These are phyloP conservation scores for Porcisia deanei DNA, from an alignment of 208 protist species.

Conservation along the genomic window DNA sequence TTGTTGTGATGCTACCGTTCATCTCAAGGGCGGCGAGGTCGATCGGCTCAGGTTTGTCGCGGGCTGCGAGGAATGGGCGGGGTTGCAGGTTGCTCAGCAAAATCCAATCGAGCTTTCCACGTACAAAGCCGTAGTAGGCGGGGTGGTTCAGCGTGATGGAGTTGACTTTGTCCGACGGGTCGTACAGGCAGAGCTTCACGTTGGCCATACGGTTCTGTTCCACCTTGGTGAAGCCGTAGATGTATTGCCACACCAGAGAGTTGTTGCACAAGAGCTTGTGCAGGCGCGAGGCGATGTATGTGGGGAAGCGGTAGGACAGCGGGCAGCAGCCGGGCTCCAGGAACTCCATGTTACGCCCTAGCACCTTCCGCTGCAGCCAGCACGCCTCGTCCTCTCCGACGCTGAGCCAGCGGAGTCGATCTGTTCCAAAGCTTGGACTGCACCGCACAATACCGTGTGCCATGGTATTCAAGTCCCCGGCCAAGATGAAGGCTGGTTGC, in stretches of 20 bases:
- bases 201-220: conserved; percentile 47
- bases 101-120: conserved; percentile 80
- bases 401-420: conserved; percentile 61
- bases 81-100: conserved; percentile 67
- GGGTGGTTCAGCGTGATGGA: conserved; percentile 70
- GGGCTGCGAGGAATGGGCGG: conserved; percentile 17
- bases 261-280: conserved; percentile 58
- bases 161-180: conserved; percentile 63
- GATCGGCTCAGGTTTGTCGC: conserved; percentile 28
- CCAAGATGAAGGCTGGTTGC: conserved; percentile 61
- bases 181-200: conserved; percentile 64
- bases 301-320: conserved; percentile 57
- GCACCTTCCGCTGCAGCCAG: conserved; percentile 80
- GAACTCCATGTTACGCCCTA: conserved; percentile 47
- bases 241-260: conserved; percentile 43
- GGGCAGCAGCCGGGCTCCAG: conserved; percentile 54
- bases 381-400: conserved; percentile 74
- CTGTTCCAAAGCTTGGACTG: conserved; percentile 36
- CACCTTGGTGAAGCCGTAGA: conserved; percentile 62
- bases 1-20: conserved; percentile 26
- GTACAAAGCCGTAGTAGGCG: conserved; percentile 57
- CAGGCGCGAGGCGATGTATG: conserved; percentile 31
- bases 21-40: conserved; percentile 33
- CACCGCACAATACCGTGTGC: conserved; percentile 73
- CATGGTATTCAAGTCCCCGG: conserved; percentile 84